These are phyloP conservation scores for Saitozyma podzolica DNA, from an alignment of 768 basidiomycete genomes.

Conservation along the genomic window DNA sequence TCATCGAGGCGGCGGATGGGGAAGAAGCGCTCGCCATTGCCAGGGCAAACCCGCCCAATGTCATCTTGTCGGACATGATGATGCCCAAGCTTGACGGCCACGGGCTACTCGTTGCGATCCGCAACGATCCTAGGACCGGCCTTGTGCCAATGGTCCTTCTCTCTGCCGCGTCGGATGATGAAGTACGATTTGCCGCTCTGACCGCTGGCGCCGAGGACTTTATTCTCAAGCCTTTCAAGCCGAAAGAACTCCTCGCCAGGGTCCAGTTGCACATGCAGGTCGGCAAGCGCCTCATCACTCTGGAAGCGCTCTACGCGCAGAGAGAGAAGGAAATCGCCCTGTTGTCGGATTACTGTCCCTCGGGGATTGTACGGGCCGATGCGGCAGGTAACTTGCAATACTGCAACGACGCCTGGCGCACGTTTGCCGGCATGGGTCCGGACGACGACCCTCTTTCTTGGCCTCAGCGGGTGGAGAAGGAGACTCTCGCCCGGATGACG, in stretches of 20 bases:
- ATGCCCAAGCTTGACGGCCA: constrained; percentile 49
- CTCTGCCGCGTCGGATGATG: constrained; percentile 51
- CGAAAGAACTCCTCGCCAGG: constrained; percentile 53
- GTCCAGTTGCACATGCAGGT: constrained; percentile 54
- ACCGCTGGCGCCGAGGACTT: constrained; percentile 54
- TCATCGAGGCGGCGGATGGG: constrained; percentile 49
- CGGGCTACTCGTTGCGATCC: constrained; percentile 32
- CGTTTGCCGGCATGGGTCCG: constrained; percentile 7
- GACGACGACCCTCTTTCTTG: constrained; percentile 22
- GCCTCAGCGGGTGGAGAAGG: constrained; percentile 19
- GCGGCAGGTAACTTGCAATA: constrained; percentile 23
- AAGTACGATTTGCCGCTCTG: constrained; percentile 51
- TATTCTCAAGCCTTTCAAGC: constrained; percentile 54
- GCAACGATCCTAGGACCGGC: constrained; percentile 31
- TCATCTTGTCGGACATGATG: constrained; percentile 53
- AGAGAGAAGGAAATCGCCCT: constrained; percentile 34
- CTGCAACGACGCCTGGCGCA: constrained; percentile 32
- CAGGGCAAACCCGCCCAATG: constrained; percentile 27
- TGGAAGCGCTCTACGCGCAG: constrained; percentile 31
- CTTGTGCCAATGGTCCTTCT: constrained; percentile 48
- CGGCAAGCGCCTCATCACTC: constrained; percentile 48
- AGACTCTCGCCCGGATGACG: constrained; percentile 9
- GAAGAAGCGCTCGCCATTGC: constrained; percentile 38
- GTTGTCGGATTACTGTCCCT: constrained; percentile 38
- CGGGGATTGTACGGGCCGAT: constrained; percentile 38